phyloP scores from a whole-genome alignment of 2,329 filamentous ascomycete species.

The Penicillium sp. region DNA sequence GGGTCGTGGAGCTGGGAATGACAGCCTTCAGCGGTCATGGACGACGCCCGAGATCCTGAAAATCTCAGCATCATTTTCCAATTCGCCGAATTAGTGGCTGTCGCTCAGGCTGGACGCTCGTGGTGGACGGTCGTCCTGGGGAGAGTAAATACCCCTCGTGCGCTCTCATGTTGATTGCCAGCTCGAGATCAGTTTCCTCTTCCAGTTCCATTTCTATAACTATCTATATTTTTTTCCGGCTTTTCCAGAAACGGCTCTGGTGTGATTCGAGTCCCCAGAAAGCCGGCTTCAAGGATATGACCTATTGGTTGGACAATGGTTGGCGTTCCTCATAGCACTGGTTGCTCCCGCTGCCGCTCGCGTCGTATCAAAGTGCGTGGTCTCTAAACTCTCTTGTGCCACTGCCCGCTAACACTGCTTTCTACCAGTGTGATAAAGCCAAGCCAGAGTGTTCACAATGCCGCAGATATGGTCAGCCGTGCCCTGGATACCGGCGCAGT shows the following conservation, averaged over 20 bases:
- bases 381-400: background rate
- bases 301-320: constrained; percentile 37
- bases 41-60: background rate
- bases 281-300: background rate
- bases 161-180: background rate
- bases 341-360: constrained; percentile 46
- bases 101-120: background rate
- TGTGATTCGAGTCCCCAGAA: background rate
- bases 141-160: background rate
- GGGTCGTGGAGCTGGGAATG: background rate
- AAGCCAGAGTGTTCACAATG: constrained; percentile 47
- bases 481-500: constrained; percentile 41
- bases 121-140: background rate
- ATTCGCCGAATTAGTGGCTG: background rate
- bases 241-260: background rate
- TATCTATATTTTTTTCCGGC: background rate
- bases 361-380: constrained; percentile 44
- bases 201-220: background rate
- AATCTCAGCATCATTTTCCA: background rate
- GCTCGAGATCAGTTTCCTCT: background rate
- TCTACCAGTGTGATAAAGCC: constrained; percentile 50
- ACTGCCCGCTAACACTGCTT: background rate
- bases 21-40: constrained; percentile 4
- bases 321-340: constrained; percentile 48
- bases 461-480: constrained; percentile 41